Conservation (phyloP, 169 alveolate genomes). For the Plasmodium vinckei region DNA sequence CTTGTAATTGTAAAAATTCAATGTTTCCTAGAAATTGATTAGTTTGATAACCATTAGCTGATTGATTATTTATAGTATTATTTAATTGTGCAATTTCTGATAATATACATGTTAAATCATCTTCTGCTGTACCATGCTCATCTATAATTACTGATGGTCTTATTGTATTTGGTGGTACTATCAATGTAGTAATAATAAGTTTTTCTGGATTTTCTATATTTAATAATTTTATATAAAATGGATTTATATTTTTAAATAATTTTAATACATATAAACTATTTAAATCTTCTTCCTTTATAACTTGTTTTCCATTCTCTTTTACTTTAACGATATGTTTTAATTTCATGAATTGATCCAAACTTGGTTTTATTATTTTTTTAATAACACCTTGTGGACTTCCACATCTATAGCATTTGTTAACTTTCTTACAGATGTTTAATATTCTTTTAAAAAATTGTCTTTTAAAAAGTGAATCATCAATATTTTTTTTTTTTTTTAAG, state of each 20-base stretch:
- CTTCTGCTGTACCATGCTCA: conserved; percentile 94
- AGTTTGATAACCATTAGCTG: conserved; percentile 89
- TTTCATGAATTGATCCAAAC: conserved; percentile 91
- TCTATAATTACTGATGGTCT: conserved; percentile 96
- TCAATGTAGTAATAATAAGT: conserved; percentile 91
- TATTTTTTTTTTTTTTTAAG: conserved; percentile 81
- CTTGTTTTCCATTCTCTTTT: conserved; percentile 86
- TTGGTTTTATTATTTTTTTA: conserved; percentile 87
- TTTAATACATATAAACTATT: conserved; percentile 92
- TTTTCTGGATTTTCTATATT: conserved; percentile 94
- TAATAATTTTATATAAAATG: conserved; percentile 93
- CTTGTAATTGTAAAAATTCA: conserved; percentile 90
- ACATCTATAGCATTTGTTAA: conserved; percentile 88
- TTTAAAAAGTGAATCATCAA: conserved; percentile 84
- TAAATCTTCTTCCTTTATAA: conserved; percentile 90
- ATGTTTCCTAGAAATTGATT: conserved; percentile 91
- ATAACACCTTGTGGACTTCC: conserved; percentile 89
- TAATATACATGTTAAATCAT: conserved; percentile 94
- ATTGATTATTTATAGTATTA: conserved; percentile 86
- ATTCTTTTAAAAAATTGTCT: conserved; percentile 86
- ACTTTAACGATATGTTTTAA: conserved; percentile 85
- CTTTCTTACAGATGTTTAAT: conserved; percentile 89
- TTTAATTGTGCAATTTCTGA: conserved; percentile 92
- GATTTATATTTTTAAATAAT: conserved; percentile 91
- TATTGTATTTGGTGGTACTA: conserved; percentile 98